phyloP scores from a whole-genome alignment of 768 basidiomycete species.

The Lenzites betulinus region DNA sequence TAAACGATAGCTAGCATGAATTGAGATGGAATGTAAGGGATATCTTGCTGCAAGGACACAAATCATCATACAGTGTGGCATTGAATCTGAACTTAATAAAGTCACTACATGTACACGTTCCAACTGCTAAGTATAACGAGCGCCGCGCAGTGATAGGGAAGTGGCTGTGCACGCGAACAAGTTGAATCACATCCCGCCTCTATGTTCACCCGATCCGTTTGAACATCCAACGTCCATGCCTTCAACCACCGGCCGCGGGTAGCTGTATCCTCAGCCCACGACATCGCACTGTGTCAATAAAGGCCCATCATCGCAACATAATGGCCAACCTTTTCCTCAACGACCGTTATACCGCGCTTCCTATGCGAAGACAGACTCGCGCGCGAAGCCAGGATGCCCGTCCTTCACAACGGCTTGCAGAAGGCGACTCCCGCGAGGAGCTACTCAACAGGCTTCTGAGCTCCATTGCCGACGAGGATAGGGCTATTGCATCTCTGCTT shows the following conservation, averaged over 20 bases:
- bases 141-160: neutral
- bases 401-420: too few relatives aligned
- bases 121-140: too few relatives aligned
- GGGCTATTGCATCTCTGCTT: neutral
- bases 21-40: too few relatives aligned
- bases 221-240: neutral
- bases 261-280: too few relatives aligned
- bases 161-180: conserved; percentile 15
- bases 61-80: too few relatives aligned
- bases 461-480: neutral
- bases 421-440: neutral
- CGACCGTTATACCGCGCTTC: conserved; percentile 2
- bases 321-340: neutral
- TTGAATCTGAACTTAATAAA: too few relatives aligned
- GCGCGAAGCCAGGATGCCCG: neutral
- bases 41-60: neutral
- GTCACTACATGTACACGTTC: too few relatives aligned
- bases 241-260: neutral
- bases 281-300: neutral
- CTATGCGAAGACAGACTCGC: neutral
- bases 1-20: neutral
- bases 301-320: too few relatives aligned
- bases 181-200: conserved; percentile 6
- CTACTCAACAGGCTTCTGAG: neutral
- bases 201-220: neutral